These are phyloP conservation scores for Oryza glumipatula DNA, from an alignment of 176 grass and related monocot genomes.

Conservation along the genomic window DNA sequence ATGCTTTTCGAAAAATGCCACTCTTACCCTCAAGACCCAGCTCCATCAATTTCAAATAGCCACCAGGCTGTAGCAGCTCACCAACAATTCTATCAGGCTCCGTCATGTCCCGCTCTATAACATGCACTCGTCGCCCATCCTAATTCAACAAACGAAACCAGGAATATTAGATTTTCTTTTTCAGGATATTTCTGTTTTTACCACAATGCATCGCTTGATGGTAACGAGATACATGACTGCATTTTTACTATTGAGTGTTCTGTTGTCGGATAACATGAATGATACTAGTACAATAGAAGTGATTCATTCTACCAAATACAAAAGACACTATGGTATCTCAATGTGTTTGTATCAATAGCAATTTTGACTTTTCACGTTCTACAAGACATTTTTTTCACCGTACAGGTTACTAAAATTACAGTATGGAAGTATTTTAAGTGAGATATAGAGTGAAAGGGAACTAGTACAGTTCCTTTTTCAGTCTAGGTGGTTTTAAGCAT, in stretches of 20 bases:
- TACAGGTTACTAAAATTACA: no score
- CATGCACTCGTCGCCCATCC: slow-evolving; percentile 90
- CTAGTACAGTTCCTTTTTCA: not conserved
- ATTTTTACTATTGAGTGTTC: not conserved
- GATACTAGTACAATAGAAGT: not conserved
- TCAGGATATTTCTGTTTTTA: not conserved
- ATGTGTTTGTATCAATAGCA: not conserved
- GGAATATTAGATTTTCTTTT: not conserved
- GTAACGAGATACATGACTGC: not conserved
- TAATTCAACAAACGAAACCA: slow-evolving; percentile 54
- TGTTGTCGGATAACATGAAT: not conserved
- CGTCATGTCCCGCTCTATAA: slow-evolving; percentile 93
- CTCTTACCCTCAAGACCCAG: slow-evolving; percentile 78
- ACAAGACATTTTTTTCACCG: not conserved
- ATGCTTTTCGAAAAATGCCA: not conserved
- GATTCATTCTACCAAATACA: not conserved
- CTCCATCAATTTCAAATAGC: slow-evolving; percentile 91
- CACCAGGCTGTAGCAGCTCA: slow-evolving; percentile 91
- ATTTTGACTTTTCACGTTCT: not conserved
- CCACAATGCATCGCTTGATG: not conserved
- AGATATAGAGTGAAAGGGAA: not conserved
- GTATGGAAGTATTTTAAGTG: no score
- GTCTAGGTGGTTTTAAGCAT: not conserved
- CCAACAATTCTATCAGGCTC: slow-evolving; percentile 97
- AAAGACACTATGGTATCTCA: not conserved